Percentiles rank a stretch among this genome's conserved stretches.
phyloP scores from a whole-genome alignment of 805 yeast genomes.

The Spathaspora girioi region DNA sequence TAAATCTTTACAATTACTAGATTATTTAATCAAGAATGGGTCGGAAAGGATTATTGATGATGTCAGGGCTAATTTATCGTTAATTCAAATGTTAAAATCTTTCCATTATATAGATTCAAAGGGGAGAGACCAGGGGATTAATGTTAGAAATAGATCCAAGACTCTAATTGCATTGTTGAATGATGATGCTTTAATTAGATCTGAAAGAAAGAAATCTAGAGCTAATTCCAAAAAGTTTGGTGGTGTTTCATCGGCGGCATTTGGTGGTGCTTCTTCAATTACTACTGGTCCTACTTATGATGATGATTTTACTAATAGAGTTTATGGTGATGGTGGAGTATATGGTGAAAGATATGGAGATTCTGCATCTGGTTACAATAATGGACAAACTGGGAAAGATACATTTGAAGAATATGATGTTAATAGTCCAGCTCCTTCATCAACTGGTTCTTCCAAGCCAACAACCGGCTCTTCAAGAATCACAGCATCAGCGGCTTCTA shows the following conservation, averaged over 20 bases:
- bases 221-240: slow-evolving; percentile 78
- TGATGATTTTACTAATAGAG: slow-evolving; percentile 50
- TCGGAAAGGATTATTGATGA: slow-evolving; percentile 95
- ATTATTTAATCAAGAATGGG: slow-evolving; percentile 87
- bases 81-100: slow-evolving; percentile 82
- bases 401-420: slow-evolving; percentile 63
- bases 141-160: slow-evolving; percentile 88
- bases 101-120: slow-evolving; percentile 93
- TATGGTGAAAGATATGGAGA: slow-evolving; percentile 66
- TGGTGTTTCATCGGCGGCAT: slow-evolving; percentile 59
- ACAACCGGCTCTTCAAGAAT: slow-evolving; percentile 35
- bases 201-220: slow-evolving; percentile 88
- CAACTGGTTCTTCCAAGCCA: slow-evolving; percentile 27
- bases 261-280: slow-evolving; percentile 47
- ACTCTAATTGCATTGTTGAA: slow-evolving; percentile 65
- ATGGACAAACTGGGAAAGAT: slow-evolving; percentile 32
- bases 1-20: slow-evolving; percentile 88
- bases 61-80: slow-evolving; percentile 75
- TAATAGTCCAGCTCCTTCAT: slow-evolving; percentile 18
- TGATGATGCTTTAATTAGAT: slow-evolving; percentile 72
- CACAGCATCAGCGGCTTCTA: slow-evolving; percentile 25
- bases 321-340: slow-evolving; percentile 71
- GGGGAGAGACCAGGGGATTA: slow-evolving; percentile 94
- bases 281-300: slow-evolving; percentile 31
- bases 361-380: slow-evolving; percentile 41